A percentile compares a stretch with the other conserved stretches of the same genome.
These are phyloP conservation scores for Penicillium sp. DNA, from an alignment of 2,329 filamentous ascomycete species.

Conservation along the genomic window DNA sequence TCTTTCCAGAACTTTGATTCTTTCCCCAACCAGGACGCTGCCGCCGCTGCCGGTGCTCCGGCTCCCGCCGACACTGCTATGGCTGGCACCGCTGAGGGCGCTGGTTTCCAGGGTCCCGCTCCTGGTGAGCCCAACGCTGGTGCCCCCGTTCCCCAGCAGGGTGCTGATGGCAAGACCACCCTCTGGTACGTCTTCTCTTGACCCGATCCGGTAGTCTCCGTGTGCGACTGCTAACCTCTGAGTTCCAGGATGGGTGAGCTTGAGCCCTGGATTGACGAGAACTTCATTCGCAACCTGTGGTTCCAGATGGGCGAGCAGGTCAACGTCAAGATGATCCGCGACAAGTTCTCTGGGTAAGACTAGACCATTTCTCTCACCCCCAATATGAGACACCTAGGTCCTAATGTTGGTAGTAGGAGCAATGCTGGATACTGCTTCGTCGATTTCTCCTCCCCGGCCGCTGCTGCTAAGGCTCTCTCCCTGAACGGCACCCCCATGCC, in stretches of 20 bases:
- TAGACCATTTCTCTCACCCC: not conserved
- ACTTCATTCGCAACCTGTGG: constrained; percentile 94
- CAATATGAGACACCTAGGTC: constrained; percentile 20
- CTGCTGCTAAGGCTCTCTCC: constrained; percentile 84
- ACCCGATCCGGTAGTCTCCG: not conserved
- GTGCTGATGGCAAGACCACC: constrained; percentile 56
- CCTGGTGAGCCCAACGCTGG: constrained; percentile 39
- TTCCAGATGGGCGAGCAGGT: constrained; percentile 90
- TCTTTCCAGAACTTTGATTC: constrained; percentile 66
- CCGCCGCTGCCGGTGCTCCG: constrained; percentile 45
- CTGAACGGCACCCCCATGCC: constrained; percentile 87
- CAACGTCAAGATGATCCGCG: constrained; percentile 99
- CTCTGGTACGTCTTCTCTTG: constrained; percentile 47
- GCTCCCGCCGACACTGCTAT: constrained; percentile 55
- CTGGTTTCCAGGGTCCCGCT: constrained; percentile 50
- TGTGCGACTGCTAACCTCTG: not conserved
- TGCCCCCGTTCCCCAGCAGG: constrained; percentile 48
- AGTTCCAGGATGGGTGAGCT: constrained; percentile 90
- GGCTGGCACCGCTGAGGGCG: constrained; percentile 56
- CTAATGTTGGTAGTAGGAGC: constrained; percentile 56
- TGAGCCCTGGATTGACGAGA: constrained; percentile 98
- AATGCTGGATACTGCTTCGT: constrained; percentile 99
- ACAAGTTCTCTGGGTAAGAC: constrained; percentile 93
- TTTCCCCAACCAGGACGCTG: constrained; percentile 59
- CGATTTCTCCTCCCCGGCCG: constrained; percentile 79